Evolutionary conservation across 768 basidiomycete species (phyloP), one percentile per base, ranked within the genome.

Genomic region (Omphalotus guepiniiformis): DNA sequence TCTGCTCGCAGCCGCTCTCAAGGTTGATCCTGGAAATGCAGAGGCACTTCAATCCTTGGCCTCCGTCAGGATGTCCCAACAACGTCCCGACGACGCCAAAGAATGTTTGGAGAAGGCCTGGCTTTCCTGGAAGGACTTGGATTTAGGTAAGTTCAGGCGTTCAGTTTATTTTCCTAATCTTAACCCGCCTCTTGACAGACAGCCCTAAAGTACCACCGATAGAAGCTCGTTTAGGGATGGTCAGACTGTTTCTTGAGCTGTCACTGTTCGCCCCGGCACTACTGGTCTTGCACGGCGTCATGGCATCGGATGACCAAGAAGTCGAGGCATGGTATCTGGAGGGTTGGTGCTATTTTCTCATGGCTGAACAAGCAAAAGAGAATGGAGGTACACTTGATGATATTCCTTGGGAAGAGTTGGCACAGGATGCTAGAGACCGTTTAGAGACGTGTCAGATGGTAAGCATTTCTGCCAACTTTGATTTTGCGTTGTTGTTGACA

Each of bases 311-410:
- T 62, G 88, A 93, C 54, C 77, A 89, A 58, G 85, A 90, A 44
- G 83, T 93, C 11, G 92, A 94, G 56, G 93, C 85, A 1, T 94
- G 93, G 84, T 95, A 95, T 60, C 78, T 95, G 23, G 92, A 94
- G 64, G 93, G 92, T 44, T 96, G 92, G 92, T 86, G 88, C 53
- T 92, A 89, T 73, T 91, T 82, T 69, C 68, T 94, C 38, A 82
- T 88, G 79, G 78, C 82, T 0, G 85, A 88, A 61, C 78, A 84
- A 50, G 80, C 79, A 6, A 74, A 79, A 51, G 81, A 85, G 55
- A 75, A 65, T 11, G 73, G 71, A 22, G 75, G 72, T 16, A 74
- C 64, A 29, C 51, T 71, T 4, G 71, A 64, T 29, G 70, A 57
- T 9, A 51, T 68, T 6, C 53, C 35, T 30, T 55, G 58, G 37